phyloP scores from a whole-genome alignment of 2,329 filamentous ascomycete genomes.

The Cucurbitaria berberidis region DNA sequence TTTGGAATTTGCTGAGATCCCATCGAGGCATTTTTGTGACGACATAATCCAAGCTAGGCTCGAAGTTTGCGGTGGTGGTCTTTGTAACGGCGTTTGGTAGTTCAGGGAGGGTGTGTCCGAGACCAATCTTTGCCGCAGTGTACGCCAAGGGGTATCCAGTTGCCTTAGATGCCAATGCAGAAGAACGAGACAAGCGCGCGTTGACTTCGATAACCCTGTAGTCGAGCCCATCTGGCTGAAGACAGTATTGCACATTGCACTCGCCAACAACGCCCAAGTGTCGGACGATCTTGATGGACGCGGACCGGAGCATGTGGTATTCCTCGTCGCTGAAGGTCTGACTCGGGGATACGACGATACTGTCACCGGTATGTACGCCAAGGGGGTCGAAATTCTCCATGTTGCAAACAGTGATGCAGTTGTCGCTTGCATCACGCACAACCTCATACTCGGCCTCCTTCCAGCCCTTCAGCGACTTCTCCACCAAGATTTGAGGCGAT shows the following conservation, averaged over 20 bases:
- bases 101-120: constrained; percentile 93
- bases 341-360: constrained; percentile 95
- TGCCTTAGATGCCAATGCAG: constrained; percentile 94
- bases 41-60: constrained; percentile 95
- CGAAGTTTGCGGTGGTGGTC: constrained; percentile 98
- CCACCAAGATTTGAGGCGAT: constrained; percentile 94
- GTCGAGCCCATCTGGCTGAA: constrained; percentile 95
- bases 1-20: constrained; percentile 99
- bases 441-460: constrained; percentile 99
- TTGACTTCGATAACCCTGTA: constrained; percentile 99
- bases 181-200: constrained; percentile 95
- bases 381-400: constrained; percentile 99
- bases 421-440: constrained; percentile 94
- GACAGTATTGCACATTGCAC: constrained; percentile 97
- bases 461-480: constrained; percentile 99
- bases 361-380: constrained; percentile 97
- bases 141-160: constrained; percentile 97
- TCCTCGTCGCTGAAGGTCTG: constrained; percentile 98
- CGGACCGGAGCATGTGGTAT: constrained; percentile 98
- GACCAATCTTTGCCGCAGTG: constrained; percentile 96
- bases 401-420: constrained; percentile 99
- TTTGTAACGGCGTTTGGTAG: constrained; percentile 98
- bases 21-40: constrained; percentile 98
- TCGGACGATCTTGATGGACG: constrained; percentile 97
- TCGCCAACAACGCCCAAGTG: constrained; percentile 97